These are phyloP conservation scores for Hymenoscyphus occultus DNA, from an alignment of 2,329 filamentous ascomycete genomes.

Conservation along the genomic window DNA sequence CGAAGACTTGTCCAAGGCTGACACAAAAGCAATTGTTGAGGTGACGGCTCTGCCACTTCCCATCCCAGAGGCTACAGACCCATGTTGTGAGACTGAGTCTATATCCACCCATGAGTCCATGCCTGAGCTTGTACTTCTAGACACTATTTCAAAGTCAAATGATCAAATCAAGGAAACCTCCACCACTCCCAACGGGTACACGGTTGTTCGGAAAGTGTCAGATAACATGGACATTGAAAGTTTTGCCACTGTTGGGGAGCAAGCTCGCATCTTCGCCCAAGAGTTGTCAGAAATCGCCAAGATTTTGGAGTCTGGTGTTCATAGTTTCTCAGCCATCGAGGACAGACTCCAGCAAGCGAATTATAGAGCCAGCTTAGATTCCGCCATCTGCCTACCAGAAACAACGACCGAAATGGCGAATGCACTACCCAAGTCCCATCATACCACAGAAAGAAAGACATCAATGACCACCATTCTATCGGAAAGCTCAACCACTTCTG, in stretches of 20 bases:
- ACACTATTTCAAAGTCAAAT: not conserved
- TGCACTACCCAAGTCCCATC: not conserved
- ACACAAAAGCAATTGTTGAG: not conserved
- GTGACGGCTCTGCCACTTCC: not conserved
- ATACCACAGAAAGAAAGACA: not conserved
- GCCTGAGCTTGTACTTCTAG: not conserved
- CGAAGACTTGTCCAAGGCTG: not conserved
- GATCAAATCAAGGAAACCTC: not conserved
- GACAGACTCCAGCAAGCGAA: not conserved
- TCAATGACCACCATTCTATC: slow-evolving; percentile 8
- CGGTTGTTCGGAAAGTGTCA: not conserved
- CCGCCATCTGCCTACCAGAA: not conserved
- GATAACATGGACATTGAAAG: not conserved
- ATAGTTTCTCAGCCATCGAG: not conserved
- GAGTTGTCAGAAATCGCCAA: slow-evolving; percentile 6
- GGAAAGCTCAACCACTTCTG: slow-evolving; percentile 3
- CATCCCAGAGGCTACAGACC: not conserved
- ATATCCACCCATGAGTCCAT: not conserved
- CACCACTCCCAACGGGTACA: not conserved
- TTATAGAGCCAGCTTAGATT: not conserved
- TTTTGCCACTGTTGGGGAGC: not conserved
- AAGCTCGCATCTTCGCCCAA: slow-evolving; percentile 2
- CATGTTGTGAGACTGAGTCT: not conserved
- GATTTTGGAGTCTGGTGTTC: slow-evolving; percentile 1
- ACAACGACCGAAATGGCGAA: not conserved